Evolutionary conservation across 2,329 filamentous ascomycete species (phyloP).

Genomic region (Thermochaetoides dissita): DNA sequence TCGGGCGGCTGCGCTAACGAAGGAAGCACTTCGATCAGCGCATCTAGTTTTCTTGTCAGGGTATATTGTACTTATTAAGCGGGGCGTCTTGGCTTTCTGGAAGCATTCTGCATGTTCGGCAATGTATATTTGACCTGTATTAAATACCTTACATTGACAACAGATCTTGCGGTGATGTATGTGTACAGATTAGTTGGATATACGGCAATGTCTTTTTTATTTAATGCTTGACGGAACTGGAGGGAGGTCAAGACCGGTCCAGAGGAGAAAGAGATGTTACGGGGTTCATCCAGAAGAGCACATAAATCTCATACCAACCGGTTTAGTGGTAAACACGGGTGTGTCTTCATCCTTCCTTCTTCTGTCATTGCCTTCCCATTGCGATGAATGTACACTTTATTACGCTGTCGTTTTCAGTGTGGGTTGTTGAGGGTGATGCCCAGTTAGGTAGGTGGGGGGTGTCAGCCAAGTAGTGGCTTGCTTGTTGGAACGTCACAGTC

Average conservation of each 20-base stretch:
- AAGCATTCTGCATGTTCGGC: not conserved
- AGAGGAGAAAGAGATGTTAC: no score
- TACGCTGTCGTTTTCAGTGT: not conserved
- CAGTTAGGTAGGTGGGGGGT: not conserved
- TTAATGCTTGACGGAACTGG: not conserved
- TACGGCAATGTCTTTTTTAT: not conserved
- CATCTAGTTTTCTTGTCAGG: not conserved
- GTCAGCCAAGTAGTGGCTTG: not conserved
- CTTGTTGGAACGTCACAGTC: not conserved
- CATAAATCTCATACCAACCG: no score
- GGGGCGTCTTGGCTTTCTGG: not conserved
- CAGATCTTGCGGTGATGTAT: not conserved
- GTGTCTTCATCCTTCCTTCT: not conserved
- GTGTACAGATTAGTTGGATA: not conserved
- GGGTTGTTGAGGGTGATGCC: not conserved
- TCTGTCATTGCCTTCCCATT: not conserved
- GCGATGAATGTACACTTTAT: not conserved
- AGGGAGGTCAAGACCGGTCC: no score
- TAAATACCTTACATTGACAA: not conserved
- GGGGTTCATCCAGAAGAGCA: no score
- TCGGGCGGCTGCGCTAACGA: not conserved
- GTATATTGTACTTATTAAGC: not conserved
- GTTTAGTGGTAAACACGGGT: not conserved
- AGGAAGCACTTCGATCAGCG: not conserved
- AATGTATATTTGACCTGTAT: conserved; percentile 1